phyloP scores from a whole-genome alignment of 345 rosid genomes.

The Ailanthus altissimus region DNA sequence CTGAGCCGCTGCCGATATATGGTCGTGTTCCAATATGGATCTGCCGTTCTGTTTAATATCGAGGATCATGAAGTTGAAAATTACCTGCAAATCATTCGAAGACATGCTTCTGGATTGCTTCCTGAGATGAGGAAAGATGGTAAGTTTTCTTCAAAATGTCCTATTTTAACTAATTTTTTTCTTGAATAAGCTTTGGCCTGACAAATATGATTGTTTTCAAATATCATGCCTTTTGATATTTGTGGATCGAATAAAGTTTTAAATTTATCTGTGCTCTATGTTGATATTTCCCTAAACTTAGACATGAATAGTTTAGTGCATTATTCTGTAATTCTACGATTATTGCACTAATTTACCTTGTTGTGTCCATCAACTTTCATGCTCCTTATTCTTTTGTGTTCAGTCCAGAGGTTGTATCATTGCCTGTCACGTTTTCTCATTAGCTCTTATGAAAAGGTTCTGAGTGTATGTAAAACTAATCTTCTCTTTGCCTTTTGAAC shows the following conservation, averaged over 20 bases:
- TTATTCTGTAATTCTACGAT: background rate
- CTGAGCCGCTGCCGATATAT: constrained; percentile 54
- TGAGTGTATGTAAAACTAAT: constrained; percentile 18
- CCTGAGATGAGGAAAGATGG: constrained; percentile 86
- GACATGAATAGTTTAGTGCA: background rate
- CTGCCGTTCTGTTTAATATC: constrained; percentile 84
- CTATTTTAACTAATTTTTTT: background rate
- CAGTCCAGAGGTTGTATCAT: background rate
- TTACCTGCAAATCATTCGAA: constrained; percentile 62
- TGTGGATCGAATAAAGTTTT: background rate
- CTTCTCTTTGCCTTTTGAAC: constrained; percentile 22
- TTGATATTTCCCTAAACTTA: background rate
- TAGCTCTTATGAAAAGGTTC: constrained; percentile 7
- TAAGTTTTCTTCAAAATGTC: constrained; percentile 23
- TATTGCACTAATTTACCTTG: background rate
- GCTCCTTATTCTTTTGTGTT: background rate
- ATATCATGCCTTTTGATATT: background rate
- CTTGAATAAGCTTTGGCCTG: background rate
- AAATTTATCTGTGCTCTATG: background rate
- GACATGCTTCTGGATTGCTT: constrained; percentile 81
- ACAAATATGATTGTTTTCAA: background rate
- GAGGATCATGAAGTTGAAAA: constrained; percentile 69
- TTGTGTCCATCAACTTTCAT: background rate
- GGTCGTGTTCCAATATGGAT: constrained; percentile 92
- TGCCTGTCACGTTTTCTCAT: constrained; percentile 5